Conservation (phyloP, 2,329 filamentous ascomycete species). For the Eurotiales sp. region DNA sequence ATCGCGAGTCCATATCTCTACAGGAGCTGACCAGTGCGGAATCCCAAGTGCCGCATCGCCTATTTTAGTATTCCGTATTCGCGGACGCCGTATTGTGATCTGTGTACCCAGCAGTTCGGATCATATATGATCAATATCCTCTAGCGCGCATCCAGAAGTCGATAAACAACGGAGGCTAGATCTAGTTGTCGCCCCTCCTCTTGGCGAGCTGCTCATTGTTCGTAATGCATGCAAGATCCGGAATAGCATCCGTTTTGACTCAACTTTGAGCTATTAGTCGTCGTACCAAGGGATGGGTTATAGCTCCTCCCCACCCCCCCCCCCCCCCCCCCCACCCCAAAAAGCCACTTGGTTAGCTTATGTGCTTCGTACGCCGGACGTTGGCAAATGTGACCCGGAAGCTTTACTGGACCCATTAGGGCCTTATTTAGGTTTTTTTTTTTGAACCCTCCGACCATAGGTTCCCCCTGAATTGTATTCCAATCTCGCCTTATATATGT, state of each 20-base stretch:
- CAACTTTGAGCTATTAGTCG: slow-evolving; percentile 1
- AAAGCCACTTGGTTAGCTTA: not conserved
- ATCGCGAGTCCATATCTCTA: too few relatives aligned
- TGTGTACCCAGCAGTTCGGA: slow-evolving; percentile 4
- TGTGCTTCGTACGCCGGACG: not conserved
- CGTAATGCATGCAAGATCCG: slow-evolving; percentile 1
- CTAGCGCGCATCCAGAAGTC: slow-evolving; percentile 1
- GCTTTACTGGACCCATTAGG: not conserved
- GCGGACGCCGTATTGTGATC: not conserved
- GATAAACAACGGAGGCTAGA: slow-evolving; percentile 3
- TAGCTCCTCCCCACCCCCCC: not conserved
- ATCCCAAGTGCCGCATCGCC: not conserved
- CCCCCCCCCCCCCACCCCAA: too few relatives aligned
- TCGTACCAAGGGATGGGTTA: slow-evolving; percentile 3
- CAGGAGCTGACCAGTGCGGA: too few relatives aligned
- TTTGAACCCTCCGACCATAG: slow-evolving; percentile 7
- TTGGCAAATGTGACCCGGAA: not conserved
- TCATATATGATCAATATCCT: slow-evolving; percentile 6
- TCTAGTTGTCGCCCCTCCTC: not conserved
- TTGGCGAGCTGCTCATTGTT: slow-evolving; percentile 3
- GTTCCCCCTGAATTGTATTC: not conserved
- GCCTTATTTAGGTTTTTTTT: slow-evolving; percentile 2
- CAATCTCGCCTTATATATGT: slow-evolving; percentile 2
- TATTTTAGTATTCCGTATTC: not conserved
- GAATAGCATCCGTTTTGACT: not conserved